phyloP scores from a whole-genome alignment of 345 rosid genomes.

The Eucalyptus decipiens region DNA sequence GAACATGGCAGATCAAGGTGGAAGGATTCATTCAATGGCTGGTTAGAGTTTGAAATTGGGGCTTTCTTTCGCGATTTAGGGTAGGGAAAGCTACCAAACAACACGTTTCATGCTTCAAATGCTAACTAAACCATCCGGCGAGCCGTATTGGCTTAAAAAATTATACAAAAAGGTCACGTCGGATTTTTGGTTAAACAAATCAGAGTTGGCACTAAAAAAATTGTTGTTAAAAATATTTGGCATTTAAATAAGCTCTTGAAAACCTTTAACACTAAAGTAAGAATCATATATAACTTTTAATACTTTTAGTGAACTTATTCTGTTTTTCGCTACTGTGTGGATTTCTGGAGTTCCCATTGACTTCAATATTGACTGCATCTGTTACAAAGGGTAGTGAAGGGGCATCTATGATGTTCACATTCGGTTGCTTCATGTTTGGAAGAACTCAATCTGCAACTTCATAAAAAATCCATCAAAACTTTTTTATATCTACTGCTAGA shows the following conservation, averaged over 20 bases:
- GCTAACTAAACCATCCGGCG: fast-evolving
- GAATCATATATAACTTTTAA: fast-evolving
- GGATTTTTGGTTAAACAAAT: fast-evolving
- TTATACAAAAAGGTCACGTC: fast-evolving
- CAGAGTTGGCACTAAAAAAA: fast-evolving
- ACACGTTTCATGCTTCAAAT: no score
- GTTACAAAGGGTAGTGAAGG: background rate
- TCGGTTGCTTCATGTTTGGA: no score
- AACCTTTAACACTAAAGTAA: no score
- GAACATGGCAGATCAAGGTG: no score
- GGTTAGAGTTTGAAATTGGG: fast-evolving
- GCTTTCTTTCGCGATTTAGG: fast-evolving
- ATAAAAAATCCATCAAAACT: background rate
- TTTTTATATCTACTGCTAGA: background rate
- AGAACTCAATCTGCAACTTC: background rate
- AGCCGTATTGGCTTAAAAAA: fast-evolving
- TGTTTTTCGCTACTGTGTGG: background rate
- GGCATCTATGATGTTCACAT: background rate
- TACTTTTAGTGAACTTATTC: no score
- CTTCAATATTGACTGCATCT: background rate
- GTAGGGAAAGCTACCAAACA: no score
- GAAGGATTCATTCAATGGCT: no score
- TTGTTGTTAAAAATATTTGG: no score
- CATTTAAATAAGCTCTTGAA: no score
- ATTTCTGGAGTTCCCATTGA: background rate